These are phyloP conservation scores for Populus pruinosa DNA, from an alignment of 345 rosid genomes.

Conservation along the genomic window DNA sequence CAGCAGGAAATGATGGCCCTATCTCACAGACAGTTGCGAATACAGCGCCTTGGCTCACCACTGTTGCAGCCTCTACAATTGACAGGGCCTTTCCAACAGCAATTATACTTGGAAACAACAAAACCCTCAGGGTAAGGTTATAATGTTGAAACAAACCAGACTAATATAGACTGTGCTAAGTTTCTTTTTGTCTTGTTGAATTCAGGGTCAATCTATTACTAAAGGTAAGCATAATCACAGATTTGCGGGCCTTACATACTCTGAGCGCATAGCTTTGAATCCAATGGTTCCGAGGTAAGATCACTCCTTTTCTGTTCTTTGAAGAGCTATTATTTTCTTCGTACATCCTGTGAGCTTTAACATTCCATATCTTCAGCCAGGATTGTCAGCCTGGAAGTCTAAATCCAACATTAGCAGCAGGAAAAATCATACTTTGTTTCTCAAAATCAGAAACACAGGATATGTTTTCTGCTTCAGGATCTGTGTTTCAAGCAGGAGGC, in stretches of 20 bases:
- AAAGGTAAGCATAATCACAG: conserved; percentile 10
- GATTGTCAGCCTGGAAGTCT: conserved; percentile 35
- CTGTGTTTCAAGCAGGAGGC: conserved; percentile 38
- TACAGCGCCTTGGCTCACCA: conserved; percentile 38
- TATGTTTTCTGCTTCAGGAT: conserved; percentile 20
- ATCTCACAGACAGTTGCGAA: conserved; percentile 21
- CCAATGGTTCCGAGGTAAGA: conserved; percentile 24
- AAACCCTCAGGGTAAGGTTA: conserved; percentile 32
- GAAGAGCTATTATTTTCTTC: not conserved
- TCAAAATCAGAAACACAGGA: conserved; percentile 18
- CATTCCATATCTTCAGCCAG: conserved; percentile 15
- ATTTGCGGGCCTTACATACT: conserved; percentile 32
- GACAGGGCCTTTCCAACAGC: conserved; percentile 26
- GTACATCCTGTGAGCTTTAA: not conserved
- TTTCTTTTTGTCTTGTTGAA: not conserved
- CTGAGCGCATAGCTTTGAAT: conserved; percentile 33
- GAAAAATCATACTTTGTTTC: conserved; percentile 43
- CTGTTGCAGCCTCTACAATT: conserved; percentile 33
- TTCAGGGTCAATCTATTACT: conserved; percentile 35
- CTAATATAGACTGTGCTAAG: not conserved
- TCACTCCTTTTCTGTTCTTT: not conserved
- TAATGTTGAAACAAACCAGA: not conserved
- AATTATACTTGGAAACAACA: conserved; percentile 11
- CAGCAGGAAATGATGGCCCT: conserved; percentile 39
- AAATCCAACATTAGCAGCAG: conserved; percentile 37